Evolutionary conservation across 2,329 filamentous ascomycete genomes (phyloP).

Genomic region (Periglandula ipomoeae): DNA sequence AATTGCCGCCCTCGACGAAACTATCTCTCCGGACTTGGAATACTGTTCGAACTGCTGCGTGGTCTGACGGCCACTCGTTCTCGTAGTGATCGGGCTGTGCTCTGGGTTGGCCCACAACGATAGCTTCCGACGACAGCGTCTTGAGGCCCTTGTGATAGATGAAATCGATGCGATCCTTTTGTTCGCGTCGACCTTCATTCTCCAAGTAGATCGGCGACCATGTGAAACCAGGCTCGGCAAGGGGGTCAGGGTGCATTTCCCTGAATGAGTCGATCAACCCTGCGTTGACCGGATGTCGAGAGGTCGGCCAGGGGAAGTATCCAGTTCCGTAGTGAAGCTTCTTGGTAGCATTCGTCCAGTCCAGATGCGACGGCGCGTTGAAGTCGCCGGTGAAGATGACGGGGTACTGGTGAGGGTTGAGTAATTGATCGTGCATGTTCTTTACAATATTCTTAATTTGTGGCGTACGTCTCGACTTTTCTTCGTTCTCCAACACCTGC

Average conservation of each 20-base stretch:
- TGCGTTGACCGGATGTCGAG: conserved; percentile 21
- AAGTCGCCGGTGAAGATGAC: conserved; percentile 32
- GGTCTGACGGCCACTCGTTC: conserved; percentile 34
- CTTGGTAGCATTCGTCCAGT: conserved; percentile 26
- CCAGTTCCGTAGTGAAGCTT: conserved; percentile 27
- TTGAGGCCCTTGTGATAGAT: conserved; percentile 30
- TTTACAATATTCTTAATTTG: conserved; percentile 27
- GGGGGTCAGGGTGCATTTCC: conserved; percentile 25
- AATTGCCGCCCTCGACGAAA: not conserved
- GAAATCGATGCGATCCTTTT: conserved; percentile 33
- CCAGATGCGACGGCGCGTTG: conserved; percentile 34
- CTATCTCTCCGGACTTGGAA: conserved; percentile 12
- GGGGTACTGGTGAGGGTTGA: conserved; percentile 20
- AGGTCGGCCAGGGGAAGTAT: conserved; percentile 29
- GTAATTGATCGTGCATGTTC: conserved; percentile 22
- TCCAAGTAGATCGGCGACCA: conserved; percentile 31
- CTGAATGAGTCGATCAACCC: conserved; percentile 33
- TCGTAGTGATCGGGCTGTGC: conserved; percentile 23
- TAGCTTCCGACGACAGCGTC: conserved; percentile 19
- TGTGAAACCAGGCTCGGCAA: conserved; percentile 22
- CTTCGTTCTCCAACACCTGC: conserved; percentile 25
- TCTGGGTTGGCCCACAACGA: conserved; percentile 25
- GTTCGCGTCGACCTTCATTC: conserved; percentile 25
- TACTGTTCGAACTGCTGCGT: conserved; percentile 24
- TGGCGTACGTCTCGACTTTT: conserved; percentile 25